Evolutionary conservation across 1,139 yeast genomes (phyloP), one percentile per base, ranked within the genome.

Genomic region (Pichia cactophila): DNA sequence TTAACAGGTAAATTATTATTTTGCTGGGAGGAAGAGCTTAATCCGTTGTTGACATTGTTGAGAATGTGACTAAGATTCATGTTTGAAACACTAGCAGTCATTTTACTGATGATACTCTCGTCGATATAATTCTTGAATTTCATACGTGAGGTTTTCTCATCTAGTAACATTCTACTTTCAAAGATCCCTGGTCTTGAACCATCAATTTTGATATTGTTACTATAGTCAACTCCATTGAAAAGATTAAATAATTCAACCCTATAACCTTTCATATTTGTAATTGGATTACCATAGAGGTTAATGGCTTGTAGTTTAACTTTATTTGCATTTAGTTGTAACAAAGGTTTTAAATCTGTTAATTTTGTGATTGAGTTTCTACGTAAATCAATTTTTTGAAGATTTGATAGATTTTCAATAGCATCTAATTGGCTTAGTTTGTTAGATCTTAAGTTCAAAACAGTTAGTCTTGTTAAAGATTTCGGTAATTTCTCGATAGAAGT

Each of bases 161-260:
- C 84, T 48, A 78, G 64, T 35, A 78, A 61, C 59, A 77, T 59
- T 17, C 83, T 76, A 45, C 78, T 72, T 63, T 81, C 86, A 61
- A 81, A 77, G 52, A 81, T 74, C 1, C 86, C 86, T 0, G 86
- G 86, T 51, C 75, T 65, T 10, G 83, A 77, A 49, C 82, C 86
- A 60, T 81, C 86, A 45, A 81, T 74, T 56, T 75, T 72, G 53
- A 80, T 62, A 23, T 62, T 62, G 51, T 76, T 78, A 39, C 69
- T 68, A 52, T 71, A 74, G 49, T 72, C 75, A 29, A 77, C 75
- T 14, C 83, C 83, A 56, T 80, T 77, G 50, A 70, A 69, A 33
- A 67, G 50, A 60, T 80, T 78, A 63, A 80, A 80, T 33, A 80
- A 58, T 44, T 80, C 83, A 33, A 73, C 70, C 52, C 85, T 61